Percentiles rank a stretch among this genome's conserved stretches.
Conservation (phyloP, 2,329 filamentous ascomycete species). For the Knufia petricola region DNA sequence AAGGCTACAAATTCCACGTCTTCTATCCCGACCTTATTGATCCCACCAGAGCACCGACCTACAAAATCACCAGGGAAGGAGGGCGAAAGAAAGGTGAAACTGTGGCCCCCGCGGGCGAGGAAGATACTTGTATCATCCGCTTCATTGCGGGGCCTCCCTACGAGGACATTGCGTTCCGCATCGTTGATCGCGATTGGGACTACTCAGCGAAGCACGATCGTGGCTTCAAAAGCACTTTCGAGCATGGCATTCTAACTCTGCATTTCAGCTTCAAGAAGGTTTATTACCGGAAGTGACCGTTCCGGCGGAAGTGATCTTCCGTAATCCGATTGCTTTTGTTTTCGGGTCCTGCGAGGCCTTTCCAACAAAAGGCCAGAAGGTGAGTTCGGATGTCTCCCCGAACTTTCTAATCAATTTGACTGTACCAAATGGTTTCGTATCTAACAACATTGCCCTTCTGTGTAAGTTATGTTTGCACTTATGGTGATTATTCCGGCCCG, state of each 20-base stretch:
- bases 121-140: constrained; percentile 91
- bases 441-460: background rate
- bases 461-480: background rate
- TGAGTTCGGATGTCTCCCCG: constrained; percentile 9
- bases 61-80: constrained; percentile 88
- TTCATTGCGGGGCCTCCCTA: constrained; percentile 95
- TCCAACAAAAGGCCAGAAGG: background rate
- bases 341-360: background rate
- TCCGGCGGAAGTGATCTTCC: background rate
- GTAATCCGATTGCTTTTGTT: background rate
- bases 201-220: constrained; percentile 92
- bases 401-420: background rate
- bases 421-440: background rate
- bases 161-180: constrained; percentile 91
- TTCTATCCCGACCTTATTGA: constrained; percentile 97
- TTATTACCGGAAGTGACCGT: constrained; percentile 40
- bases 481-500: background rate
- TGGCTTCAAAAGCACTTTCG: constrained; percentile 92
- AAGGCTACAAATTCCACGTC: constrained; percentile 99
- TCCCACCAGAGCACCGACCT: constrained; percentile 87
- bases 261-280: constrained; percentile 99
- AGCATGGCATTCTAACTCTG: constrained; percentile 93
- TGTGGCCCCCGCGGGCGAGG: constrained; percentile 84
- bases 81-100: constrained; percentile 84
- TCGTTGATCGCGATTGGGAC: constrained; percentile 98